A percentile compares a stretch with the other conserved stretches of the same genome.
These are phyloP conservation scores for Closterium sp. DNA, from an alignment of 139 green algal species.

Conservation along the genomic window DNA sequence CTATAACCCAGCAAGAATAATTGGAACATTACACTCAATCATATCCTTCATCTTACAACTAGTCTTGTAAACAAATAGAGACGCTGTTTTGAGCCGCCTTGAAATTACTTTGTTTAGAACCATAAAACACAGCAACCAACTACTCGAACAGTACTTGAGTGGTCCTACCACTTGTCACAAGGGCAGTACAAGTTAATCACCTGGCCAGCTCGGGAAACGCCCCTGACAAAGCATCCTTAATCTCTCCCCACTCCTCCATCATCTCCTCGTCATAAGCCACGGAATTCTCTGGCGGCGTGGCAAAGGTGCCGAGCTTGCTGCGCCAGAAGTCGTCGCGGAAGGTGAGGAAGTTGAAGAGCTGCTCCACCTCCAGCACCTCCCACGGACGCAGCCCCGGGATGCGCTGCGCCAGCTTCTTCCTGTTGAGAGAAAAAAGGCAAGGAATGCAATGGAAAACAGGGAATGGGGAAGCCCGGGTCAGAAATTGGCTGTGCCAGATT, in stretches of 20 bases:
- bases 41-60: too few relatives aligned
- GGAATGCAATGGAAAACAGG: neutral
- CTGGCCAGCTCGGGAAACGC: neutral
- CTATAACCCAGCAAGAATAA: too few relatives aligned
- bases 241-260: slow-evolving; percentile 5
- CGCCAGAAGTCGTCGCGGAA: neutral
- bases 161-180: too few relatives aligned
- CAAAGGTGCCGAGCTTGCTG: neutral
- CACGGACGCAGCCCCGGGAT: slow-evolving; percentile 8
- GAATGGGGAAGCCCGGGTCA: neutral
- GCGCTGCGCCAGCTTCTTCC: slow-evolving; percentile 7
- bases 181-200: neutral
- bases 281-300: neutral
- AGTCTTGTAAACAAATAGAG: too few relatives aligned
- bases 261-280: neutral
- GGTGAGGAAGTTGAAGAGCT: slow-evolving; percentile 7
- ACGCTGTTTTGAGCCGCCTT: too few relatives aligned
- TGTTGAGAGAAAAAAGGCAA: neutral
- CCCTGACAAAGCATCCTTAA: neutral
- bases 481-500: too few relatives aligned
- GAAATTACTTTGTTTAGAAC: too few relatives aligned
- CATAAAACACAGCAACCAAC: too few relatives aligned
- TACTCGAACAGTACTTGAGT: too few relatives aligned
- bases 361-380: slow-evolving; percentile 14
- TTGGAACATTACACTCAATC: too few relatives aligned